phyloP scores from a whole-genome alignment of 2,329 filamentous ascomycete genomes.

The Pestalotiopsis sp. region DNA sequence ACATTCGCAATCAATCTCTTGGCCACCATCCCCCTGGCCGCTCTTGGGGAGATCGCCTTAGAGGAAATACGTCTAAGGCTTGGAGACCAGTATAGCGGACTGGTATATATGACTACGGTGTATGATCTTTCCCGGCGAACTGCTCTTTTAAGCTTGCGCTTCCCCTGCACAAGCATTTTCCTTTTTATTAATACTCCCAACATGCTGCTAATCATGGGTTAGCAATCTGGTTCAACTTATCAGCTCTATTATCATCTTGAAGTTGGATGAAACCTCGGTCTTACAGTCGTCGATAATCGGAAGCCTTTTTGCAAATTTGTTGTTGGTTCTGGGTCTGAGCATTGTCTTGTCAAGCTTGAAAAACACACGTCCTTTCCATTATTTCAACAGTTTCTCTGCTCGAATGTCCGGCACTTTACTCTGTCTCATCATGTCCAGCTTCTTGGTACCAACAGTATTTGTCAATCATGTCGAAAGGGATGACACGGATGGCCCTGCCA shows the following conservation, averaged over 20 bases:
- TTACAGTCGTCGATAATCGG: neutral
- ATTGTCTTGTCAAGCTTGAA: neutral
- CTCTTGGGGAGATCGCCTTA: neutral
- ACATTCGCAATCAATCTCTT: neutral
- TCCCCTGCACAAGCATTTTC: neutral
- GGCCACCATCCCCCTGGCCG: neutral
- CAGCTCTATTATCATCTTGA: neutral
- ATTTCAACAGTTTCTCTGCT: neutral
- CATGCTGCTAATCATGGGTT: neutral
- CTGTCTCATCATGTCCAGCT: neutral
- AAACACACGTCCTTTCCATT: neutral
- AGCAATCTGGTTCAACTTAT: neutral
- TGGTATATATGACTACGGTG: neutral
- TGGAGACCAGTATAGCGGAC: neutral
- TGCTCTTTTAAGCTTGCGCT: no score
- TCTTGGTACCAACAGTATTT: neutral
- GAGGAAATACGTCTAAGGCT: neutral
- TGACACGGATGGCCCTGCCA: neutral
- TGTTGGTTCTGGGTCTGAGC: neutral
- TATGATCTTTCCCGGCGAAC: neutral
- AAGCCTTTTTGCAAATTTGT: neutral
- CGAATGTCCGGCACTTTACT: neutral
- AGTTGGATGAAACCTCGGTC: neutral
- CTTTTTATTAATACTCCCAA: neutral
- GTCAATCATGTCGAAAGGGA: neutral